A percentile compares a stretch with the other conserved stretches of the same genome.
These are phyloP conservation scores for Cyclostephanos tholiformis DNA, from an alignment of 108 stramenopile genomes.

Conservation along the genomic window DNA sequence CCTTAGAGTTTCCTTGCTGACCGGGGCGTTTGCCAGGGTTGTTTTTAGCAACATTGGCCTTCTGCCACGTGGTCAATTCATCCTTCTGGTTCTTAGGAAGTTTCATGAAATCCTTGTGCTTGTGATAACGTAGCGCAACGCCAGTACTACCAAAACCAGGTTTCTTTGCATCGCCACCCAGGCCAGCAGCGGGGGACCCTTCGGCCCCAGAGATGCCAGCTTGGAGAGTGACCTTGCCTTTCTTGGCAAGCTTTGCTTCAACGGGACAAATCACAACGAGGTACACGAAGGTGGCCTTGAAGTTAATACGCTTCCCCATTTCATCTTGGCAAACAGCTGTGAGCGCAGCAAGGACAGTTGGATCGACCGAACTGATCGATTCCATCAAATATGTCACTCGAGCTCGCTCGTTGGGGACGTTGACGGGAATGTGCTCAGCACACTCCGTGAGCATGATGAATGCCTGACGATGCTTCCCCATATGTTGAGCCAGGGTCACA, in stretches of 20 bases:
- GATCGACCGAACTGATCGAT: neutral
- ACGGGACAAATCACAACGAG: neutral
- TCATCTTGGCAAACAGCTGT: constrained; percentile 3
- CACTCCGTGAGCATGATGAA: neutral
- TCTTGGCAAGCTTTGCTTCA: constrained; percentile 1
- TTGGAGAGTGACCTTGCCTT: neutral
- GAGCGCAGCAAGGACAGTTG: constrained; percentile 3
- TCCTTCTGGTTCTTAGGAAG: neutral
- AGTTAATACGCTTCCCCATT: neutral
- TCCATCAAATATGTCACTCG: constrained; percentile 1
- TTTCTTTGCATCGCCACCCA: neutral
- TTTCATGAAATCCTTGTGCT: neutral
- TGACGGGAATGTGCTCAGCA: constrained; percentile 1
- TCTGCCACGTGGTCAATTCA: too few species aligned
- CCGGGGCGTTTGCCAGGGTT: neutral
- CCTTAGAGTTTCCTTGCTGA: too few species aligned
- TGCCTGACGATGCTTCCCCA: neutral
- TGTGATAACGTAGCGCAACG: neutral
- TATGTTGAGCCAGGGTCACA: neutral
- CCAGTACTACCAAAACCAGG: constrained; percentile 1
- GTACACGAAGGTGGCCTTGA: neutral
- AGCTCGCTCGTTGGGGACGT: constrained; percentile 3
- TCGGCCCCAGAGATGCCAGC: neutral
- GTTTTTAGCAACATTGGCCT: too few species aligned
- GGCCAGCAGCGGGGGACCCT: too few species aligned